phyloP scores from a whole-genome alignment of 495 filamentous ascomycete species.

The Penicillium antarcticum region DNA sequence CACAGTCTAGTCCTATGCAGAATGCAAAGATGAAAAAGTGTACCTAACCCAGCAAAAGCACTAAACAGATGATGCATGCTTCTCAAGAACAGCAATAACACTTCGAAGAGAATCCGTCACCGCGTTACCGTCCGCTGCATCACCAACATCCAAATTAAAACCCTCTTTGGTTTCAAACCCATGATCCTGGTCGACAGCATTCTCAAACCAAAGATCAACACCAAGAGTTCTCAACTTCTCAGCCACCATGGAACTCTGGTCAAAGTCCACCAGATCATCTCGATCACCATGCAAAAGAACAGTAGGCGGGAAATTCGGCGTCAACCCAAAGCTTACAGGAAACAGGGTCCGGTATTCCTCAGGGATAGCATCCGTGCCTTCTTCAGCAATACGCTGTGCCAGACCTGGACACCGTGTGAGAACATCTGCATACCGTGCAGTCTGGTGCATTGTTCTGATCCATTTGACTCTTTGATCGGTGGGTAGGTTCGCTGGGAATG shows the following conservation, averaged over 20 bases:
- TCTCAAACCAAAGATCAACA: conserved; percentile 1
- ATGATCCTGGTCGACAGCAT: neutral
- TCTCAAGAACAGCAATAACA: neutral
- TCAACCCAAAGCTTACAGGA: conserved; percentile 1
- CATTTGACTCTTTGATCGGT: neutral
- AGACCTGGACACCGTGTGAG: neutral
- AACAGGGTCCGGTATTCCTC: neutral
- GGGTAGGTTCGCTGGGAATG: neutral
- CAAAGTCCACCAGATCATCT: conserved; percentile 5
- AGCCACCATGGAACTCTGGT: conserved; percentile 1
- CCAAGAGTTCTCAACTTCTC: neutral
- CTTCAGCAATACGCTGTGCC: neutral
- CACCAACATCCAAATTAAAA: neutral
- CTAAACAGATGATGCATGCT: neutral
- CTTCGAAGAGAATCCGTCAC: neutral
- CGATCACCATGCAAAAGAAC: conserved; percentile 5
- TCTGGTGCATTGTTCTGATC: conserved; percentile 2
- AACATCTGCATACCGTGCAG: neutral
- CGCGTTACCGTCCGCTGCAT: too few relatives aligned
- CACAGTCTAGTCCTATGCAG: too few relatives aligned
- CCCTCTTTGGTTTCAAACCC: neutral
- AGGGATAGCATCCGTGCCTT: neutral
- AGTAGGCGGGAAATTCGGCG: neutral
- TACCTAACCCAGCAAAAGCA: too few relatives aligned
- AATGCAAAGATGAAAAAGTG: too few relatives aligned